A percentile compares a stretch with the other conserved stretches of the same genome.
Evolutionary conservation across 192 early-diverging fungal species (phyloP).

Genomic region (Coemansia sp.): DNA sequence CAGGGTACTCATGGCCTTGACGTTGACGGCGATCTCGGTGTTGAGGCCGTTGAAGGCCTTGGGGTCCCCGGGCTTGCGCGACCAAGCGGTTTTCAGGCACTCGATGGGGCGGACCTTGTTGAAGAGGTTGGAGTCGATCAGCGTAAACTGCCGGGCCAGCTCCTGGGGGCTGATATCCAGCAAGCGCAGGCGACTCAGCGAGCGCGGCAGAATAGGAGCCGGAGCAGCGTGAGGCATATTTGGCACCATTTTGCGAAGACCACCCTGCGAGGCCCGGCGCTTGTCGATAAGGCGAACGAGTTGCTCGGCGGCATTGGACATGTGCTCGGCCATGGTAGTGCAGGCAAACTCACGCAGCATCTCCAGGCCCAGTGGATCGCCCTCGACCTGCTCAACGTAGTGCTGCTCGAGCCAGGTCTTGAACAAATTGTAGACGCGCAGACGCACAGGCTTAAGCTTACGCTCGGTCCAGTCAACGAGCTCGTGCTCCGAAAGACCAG

Average conservation of each 20-base stretch:
- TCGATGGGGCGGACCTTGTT: slow-evolving; percentile 83
- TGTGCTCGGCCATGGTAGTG: slow-evolving; percentile 68
- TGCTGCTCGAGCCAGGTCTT: slow-evolving; percentile 97
- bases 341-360: slow-evolving; percentile 74
- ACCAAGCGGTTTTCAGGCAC: slow-evolving; percentile 92
- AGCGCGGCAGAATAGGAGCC: slow-evolving; percentile 78
- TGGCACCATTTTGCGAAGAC: slow-evolving; percentile 60
- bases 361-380: slow-evolving; percentile 68
- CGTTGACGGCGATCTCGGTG: slow-evolving; percentile 69
- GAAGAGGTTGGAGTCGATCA: slow-evolving; percentile 85
- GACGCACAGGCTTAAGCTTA: slow-evolving; percentile 87
- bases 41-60: slow-evolving; percentile 56
- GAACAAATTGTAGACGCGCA: slow-evolving; percentile 91
- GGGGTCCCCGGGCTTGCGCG: slow-evolving; percentile 59
- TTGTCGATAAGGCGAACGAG: slow-evolving; percentile 79
- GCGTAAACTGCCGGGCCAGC: slow-evolving; percentile 92
- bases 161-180: slow-evolving; percentile 91
- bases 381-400: slow-evolving; percentile 73
- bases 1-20: slow-evolving; percentile 82
- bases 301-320: slow-evolving; percentile 67
- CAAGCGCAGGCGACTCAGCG: slow-evolving; percentile 72
- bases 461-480: slow-evolving; percentile 76
- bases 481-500: slow-evolving; percentile 62
- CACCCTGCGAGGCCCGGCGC: slow-evolving; percentile 60
- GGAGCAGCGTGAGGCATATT: slow-evolving; percentile 67